Conservation (phyloP, 2,329 filamentous ascomycete species). For the Colletotrichum trifolii region DNA sequence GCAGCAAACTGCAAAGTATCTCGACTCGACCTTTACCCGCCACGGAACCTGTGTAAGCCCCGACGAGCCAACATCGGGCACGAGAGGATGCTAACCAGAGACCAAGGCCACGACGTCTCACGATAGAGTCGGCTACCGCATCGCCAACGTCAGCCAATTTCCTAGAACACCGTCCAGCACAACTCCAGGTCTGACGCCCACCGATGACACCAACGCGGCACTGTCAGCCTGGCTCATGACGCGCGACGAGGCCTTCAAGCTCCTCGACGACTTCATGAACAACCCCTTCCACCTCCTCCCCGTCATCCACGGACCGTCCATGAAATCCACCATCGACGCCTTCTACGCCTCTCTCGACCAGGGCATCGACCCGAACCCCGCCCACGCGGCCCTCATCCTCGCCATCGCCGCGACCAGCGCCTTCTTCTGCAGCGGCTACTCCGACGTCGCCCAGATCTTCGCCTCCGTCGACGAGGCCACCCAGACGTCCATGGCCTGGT, state of each 20-base stretch:
- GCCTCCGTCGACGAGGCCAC: conserved; percentile 14
- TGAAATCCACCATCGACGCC: conserved; percentile 33
- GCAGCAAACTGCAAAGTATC: conserved; percentile 26
- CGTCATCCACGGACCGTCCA: conserved; percentile 42
- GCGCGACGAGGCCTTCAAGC: conserved; percentile 40
- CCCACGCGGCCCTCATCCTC: conserved; percentile 42
- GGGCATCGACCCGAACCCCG: conserved; percentile 33
- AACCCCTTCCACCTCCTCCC: conserved; percentile 42
- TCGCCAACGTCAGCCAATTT: conserved; percentile 11
- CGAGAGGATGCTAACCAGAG: not conserved
- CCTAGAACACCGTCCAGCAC: conserved; percentile 16
- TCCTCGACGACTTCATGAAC: conserved; percentile 43
- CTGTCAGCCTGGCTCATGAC: conserved; percentile 37
- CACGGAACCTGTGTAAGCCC: conserved; percentile 6
- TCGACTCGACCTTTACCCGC: conserved; percentile 27
- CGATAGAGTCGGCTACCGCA: conserved; percentile 16
- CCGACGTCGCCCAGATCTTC: not conserved
- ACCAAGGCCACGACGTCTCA: conserved; percentile 1
- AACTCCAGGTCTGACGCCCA: conserved; percentile 2
- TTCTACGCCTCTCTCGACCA: conserved; percentile 38
- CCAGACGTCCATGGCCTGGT: conserved; percentile 42
- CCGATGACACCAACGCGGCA: not conserved
- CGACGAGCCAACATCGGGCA: not conserved
- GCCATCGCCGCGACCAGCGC: conserved; percentile 44
- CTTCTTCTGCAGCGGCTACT: conserved; percentile 41